Evolutionary conservation across 192 early-diverging fungal species (phyloP).

Genomic region (Powellomyces hirtus): DNA sequence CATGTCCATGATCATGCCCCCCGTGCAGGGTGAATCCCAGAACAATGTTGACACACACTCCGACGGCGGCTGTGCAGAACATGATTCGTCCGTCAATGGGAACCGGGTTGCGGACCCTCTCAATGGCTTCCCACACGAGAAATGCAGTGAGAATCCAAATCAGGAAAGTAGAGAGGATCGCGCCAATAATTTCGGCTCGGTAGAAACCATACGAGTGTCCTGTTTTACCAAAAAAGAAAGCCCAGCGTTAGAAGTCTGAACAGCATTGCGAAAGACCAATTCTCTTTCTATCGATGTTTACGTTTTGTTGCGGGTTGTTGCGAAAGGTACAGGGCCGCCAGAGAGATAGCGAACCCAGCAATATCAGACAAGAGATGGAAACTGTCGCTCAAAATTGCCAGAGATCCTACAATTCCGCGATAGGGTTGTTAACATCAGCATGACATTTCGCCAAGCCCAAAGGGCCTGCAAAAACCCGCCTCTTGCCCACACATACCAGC

Average conservation of each 20-base stretch:
- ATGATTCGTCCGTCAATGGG: slow-evolving; percentile 68
- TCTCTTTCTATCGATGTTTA: too few relatives aligned
- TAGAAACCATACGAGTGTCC: slow-evolving; percentile 72
- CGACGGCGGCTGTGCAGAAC: slow-evolving; percentile 62
- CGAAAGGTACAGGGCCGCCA: slow-evolving; percentile 64
- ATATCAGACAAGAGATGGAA: slow-evolving; percentile 77
- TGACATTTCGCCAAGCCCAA: too few relatives aligned
- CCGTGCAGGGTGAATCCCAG: slow-evolving; percentile 49
- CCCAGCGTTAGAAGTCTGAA: too few relatives aligned
- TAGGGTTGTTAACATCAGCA: too few relatives aligned
- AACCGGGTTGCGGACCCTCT: slow-evolving; percentile 61
- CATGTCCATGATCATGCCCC: slow-evolving; percentile 42
- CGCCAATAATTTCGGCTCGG: slow-evolving; percentile 77
- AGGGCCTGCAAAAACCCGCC: too few relatives aligned
- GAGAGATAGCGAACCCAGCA: slow-evolving; percentile 69
- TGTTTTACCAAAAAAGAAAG: slow-evolving; percentile 3
- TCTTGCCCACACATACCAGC: too few relatives aligned
- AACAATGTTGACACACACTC: slow-evolving; percentile 75
- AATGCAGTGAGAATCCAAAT: slow-evolving; percentile 73
- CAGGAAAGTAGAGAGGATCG: slow-evolving; percentile 69
- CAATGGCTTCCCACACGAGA: slow-evolving; percentile 70
- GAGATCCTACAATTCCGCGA: too few relatives aligned
- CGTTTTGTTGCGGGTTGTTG: slow-evolving; percentile 60
- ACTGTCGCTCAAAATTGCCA: slow-evolving; percentile 73
- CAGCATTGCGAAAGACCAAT: too few relatives aligned